Evolutionary conservation across 345 rosid species (phyloP), one percentile per base, ranked within the genome.

Genomic region (Eucalyptus polybractea): DNA sequence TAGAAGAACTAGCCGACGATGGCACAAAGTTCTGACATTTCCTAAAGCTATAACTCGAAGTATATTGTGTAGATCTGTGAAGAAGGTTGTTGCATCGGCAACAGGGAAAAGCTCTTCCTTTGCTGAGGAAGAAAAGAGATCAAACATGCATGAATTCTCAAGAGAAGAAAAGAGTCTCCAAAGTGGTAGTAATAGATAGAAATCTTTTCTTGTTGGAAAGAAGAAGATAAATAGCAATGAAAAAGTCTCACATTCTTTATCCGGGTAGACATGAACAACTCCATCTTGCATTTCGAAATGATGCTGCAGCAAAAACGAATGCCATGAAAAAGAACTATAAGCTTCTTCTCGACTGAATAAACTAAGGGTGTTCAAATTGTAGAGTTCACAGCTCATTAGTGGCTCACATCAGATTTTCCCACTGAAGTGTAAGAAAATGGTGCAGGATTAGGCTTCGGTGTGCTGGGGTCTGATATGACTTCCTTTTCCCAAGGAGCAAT

Each of bases 401-500:
- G 87, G 89, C 95, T 92, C 90, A 97, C 99, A 85, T 95, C 95
- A 92, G 99, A 93, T 89, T 98, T 97, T 89, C 95, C 97, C 91
- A 93, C 97, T 47, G 97, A 91, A 87, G 93, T 92, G 90, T 92
- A 97, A 86, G 92, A 93, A 93, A 98, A 98, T 33, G 99, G 99
- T 65, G 94, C 98, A 37, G 92, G 94, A 91, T 98, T 98, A 89
- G 97, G 97, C 95, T 97, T 98, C 24, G 99, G 99, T 7, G 99
- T 98, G 88, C 99, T 95, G 27, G 99, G 99, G 88, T 98, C 99
- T 86, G 95, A 95, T 91, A 98, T 96, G 87, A 95, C 93, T 95
- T 98, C 99, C 91, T 94, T 98, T 87, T 94, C 99, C 99, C 99
- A 98, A 37, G 99, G 99, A 85, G 98, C 98, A 91, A 95, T 91